Evolutionary conservation across 192 early-diverging fungal genomes (phyloP).

Genomic region (Coemansia sp.): DNA sequence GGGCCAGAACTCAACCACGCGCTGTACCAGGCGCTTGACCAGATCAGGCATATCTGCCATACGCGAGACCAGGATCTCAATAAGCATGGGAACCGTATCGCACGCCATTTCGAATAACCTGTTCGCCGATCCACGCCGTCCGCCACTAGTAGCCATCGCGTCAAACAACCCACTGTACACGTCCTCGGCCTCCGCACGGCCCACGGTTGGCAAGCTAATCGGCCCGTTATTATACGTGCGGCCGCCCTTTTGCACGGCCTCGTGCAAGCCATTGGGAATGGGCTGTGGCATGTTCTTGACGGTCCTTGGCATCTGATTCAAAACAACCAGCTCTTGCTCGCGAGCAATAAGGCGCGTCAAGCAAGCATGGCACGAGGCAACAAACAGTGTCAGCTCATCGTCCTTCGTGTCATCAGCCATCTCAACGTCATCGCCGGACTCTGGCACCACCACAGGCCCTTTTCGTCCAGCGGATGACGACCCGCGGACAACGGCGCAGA

Average conservation of each 20-base stretch:
- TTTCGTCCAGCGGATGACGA: neutral
- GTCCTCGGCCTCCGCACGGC: slow-evolving; percentile 4
- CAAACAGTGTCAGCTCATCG: slow-evolving; percentile 17
- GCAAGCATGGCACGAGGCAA: slow-evolving; percentile 20
- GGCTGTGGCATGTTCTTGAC: slow-evolving; percentile 54
- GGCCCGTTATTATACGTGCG: slow-evolving; percentile 41
- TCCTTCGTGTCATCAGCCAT: slow-evolving; percentile 4
- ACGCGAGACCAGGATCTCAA: slow-evolving; percentile 29
- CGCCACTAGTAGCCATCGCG: neutral
- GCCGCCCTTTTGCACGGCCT: slow-evolving; percentile 33
- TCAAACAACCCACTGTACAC: slow-evolving; percentile 9
- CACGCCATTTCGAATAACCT: slow-evolving; percentile 15
- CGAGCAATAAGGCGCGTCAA: slow-evolving; percentile 29
- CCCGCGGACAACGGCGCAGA: slow-evolving; percentile 4
- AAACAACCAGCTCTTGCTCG: slow-evolving; percentile 41
- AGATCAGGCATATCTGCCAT: slow-evolving; percentile 11
- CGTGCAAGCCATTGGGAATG: slow-evolving; percentile 40
- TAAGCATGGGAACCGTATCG: slow-evolving; percentile 33
- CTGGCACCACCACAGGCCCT: neutral
- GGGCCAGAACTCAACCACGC: slow-evolving; percentile 34
- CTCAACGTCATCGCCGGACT: slow-evolving; percentile 11
- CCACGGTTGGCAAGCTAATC: slow-evolving; percentile 6
- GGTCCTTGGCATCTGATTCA: slow-evolving; percentile 38
- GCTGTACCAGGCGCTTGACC: slow-evolving; percentile 11
- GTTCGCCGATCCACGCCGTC: neutral